phyloP scores from a whole-genome alignment of 768 basidiomycete genomes.

The Phanerochaete carnosa region DNA sequence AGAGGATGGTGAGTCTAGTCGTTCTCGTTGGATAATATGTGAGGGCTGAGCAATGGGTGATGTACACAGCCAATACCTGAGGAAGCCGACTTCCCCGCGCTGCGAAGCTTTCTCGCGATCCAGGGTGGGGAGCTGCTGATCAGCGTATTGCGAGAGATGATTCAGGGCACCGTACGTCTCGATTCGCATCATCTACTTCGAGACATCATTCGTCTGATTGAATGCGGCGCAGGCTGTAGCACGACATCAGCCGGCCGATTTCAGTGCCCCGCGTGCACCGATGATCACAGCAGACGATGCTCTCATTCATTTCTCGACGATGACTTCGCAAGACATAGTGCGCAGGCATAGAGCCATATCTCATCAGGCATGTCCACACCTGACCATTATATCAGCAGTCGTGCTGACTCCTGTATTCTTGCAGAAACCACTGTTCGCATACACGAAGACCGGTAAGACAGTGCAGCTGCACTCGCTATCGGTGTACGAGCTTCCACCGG shows the following conservation, averaged over 20 bases:
- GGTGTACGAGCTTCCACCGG: background rate
- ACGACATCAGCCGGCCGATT: conserved; percentile 41
- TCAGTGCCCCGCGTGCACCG: conserved; percentile 48
- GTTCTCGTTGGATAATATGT: no score
- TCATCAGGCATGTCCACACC: conserved; percentile 54
- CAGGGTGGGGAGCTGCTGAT: conserved; percentile 73
- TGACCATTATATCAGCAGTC: background rate
- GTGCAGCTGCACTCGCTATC: conserved; percentile 27
- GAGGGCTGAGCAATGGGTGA: no score
- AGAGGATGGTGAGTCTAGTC: conserved; percentile 53
- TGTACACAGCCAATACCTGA: conserved; percentile 43
- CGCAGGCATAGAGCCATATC: conserved; percentile 59
- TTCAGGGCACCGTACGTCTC: conserved; percentile 33
- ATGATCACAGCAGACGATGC: conserved; percentile 54
- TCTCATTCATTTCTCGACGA: conserved; percentile 50
- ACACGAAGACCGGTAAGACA: conserved; percentile 21
- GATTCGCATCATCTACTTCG: background rate
- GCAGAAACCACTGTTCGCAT: conserved; percentile 27
- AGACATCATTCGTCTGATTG: background rate
- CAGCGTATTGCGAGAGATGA: conserved; percentile 61
- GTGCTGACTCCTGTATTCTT: background rate
- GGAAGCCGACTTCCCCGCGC: conserved; percentile 45
- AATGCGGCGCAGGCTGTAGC: conserved; percentile 39
- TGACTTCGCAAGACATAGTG: conserved; percentile 54
- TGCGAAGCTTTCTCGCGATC: conserved; percentile 58